Base-by-base conservation (phyloP, 257 asterid genomes). In the Capsicum pubescens region DNA sequence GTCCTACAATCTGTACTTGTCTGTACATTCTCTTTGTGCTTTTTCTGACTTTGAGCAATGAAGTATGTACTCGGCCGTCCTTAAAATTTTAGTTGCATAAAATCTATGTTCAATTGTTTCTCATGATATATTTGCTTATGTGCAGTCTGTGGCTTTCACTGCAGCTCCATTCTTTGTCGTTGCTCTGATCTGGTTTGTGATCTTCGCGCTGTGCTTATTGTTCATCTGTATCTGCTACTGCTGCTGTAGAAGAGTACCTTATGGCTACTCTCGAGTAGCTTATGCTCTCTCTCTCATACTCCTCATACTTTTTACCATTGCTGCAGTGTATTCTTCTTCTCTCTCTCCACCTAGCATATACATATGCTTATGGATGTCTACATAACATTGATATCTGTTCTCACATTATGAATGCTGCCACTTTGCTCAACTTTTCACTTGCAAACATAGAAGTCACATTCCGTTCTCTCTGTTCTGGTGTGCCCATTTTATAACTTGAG, bases 111-210 rank as follows among this genome's bases (percentile, higher is more conserved):
- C 57, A 9, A 13, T 21, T 72, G 32, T 83, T 79, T 80, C 79
- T 86, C 50, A 60, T 63, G 86, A 82, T 39, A 60, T 88, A 61
- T 82, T 81, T 77, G 26, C 55, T 77, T 77, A n/a, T 54, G 50
- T 85, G 94, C 97, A 91, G 97, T 94, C 97, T 7, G 98, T 95
- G 78, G 87, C 84, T 60, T 94, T 90, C 87, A 91, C 95, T 9
- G 95, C 93, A 19, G 91, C 77, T 72, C 97, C 98, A 8, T 87
- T 95, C 52, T 92, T 95, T 68, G 60, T 88, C 3, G 81, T 90
- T 84, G 98, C 93, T 35, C 89, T 84, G 32, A 85, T 90, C 83
- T 95, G 98, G 97, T 92, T 94, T 81, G 88, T 85, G 44, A 9
- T 85, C 70, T 94, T 92, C 50, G 96, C 91, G n/a, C 82, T 92